A percentile compares a stretch with the other conserved stretches of the same genome.
phyloP scores from a whole-genome alignment of 1,284 basidiomycete species.

The Pisolithus thermaeus region DNA sequence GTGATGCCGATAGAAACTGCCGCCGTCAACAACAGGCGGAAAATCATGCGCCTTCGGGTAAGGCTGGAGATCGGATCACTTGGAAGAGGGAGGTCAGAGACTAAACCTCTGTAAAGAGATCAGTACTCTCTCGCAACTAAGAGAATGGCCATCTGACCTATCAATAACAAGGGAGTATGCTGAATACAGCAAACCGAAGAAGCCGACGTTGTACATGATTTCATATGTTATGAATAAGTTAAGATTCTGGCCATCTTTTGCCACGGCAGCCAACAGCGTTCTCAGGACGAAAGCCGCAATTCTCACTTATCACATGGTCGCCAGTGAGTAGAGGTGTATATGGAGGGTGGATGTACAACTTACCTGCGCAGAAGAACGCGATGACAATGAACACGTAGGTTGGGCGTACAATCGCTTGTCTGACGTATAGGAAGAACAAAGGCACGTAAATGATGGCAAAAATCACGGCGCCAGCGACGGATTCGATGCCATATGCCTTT shows the following conservation, averaged over 20 bases:
- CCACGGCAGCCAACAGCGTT: conserved; percentile 24
- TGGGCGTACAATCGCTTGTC: conserved; percentile 31
- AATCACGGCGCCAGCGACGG: conserved; percentile 38
- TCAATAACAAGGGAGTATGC: conserved; percentile 31
- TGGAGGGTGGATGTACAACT: conserved; percentile 14
- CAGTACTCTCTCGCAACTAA: not conserved
- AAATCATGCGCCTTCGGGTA: conserved; percentile 27
- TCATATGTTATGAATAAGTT: conserved; percentile 22
- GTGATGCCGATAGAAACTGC: conserved; percentile 37
- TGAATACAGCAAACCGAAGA: conserved; percentile 32
- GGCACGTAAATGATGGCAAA: conserved; percentile 42
- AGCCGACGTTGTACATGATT: conserved; percentile 31
- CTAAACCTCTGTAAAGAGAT: conserved; percentile 12
- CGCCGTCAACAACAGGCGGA: conserved; percentile 28
- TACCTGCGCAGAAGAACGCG: conserved; percentile 42
- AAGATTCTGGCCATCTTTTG: conserved; percentile 17
- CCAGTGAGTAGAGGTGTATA: not conserved
- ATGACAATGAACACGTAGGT: conserved; percentile 39
- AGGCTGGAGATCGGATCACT: conserved; percentile 25
- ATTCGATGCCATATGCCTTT: conserved; percentile 35
- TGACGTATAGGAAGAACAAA: conserved; percentile 32
- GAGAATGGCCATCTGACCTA: conserved; percentile 16
- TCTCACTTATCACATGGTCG: conserved; percentile 21
- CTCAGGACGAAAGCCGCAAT: conserved; percentile 27
- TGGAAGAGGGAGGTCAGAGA: conserved; percentile 19